phyloP scores from a whole-genome alignment of 352 stramenopile genomes.

The Globisporangium cystogenes region DNA sequence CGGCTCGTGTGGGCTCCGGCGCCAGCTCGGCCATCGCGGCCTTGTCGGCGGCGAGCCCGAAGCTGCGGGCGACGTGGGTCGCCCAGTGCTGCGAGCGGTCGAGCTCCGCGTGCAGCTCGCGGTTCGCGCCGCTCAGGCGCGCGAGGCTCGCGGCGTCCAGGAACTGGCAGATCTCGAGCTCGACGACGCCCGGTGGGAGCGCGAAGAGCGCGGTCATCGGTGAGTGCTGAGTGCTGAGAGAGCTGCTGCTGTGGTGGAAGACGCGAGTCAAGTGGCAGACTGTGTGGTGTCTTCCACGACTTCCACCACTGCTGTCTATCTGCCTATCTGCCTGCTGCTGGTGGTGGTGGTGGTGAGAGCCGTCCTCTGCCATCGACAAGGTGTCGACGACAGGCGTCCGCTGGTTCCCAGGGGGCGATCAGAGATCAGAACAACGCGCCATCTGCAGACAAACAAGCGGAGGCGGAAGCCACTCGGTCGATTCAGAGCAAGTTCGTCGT shows the following conservation, averaged over 20 bases:
- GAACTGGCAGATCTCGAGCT: constrained; percentile 36
- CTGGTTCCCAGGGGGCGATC: too few relatives aligned
- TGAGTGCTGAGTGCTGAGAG: not conserved
- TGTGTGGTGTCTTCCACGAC: too few relatives aligned
- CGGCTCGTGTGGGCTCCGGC: not conserved
- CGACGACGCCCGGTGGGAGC: constrained; percentile 31
- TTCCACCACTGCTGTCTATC: too few relatives aligned
- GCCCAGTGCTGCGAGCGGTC: constrained; percentile 29
- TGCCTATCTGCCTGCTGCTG: too few relatives aligned
- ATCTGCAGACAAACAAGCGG: too few relatives aligned
- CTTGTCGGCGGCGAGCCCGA: constrained; percentile 32
- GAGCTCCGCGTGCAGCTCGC: constrained; percentile 26
- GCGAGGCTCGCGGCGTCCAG: constrained; percentile 33
- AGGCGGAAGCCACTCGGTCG: too few relatives aligned
- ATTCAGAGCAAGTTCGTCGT: too few relatives aligned
- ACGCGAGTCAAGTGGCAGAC: too few relatives aligned
- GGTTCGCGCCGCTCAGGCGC: constrained; percentile 29
- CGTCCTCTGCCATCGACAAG: too few relatives aligned
- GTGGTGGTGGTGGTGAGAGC: not conserved
- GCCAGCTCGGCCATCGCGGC: not conserved
- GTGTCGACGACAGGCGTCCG: too few relatives aligned
- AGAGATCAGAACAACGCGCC: too few relatives aligned
- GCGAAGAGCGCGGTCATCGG: constrained; percentile 16
- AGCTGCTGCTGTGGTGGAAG: not conserved
- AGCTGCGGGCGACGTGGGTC: constrained; percentile 29